phyloP scores from a whole-genome alignment of 2,329 filamentous ascomycete genomes.

The Sporothrix globosa region DNA sequence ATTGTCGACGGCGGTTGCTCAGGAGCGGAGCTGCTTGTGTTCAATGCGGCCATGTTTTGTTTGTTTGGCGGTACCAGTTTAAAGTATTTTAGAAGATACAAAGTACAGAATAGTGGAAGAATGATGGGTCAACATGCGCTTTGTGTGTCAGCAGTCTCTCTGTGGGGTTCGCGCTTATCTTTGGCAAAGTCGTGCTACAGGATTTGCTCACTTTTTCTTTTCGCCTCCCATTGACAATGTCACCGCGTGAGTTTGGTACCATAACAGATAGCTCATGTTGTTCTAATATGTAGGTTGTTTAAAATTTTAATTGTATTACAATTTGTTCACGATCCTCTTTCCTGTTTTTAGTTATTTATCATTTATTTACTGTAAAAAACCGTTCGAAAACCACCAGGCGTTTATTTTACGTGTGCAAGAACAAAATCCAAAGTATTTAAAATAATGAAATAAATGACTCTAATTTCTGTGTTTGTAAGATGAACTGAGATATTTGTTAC shows the following conservation, averaged over 20 bases:
- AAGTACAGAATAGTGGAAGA: neutral
- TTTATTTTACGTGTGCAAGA: too few relatives aligned
- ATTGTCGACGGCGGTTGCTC: neutral
- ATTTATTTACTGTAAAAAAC: too few relatives aligned
- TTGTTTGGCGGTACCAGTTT: neutral
- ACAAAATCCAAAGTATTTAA: too few relatives aligned
- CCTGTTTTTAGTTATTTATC: neutral
- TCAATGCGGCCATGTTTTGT: neutral
- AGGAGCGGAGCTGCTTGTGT: neutral
- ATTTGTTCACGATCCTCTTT: neutral
- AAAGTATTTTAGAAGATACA: too few relatives aligned
- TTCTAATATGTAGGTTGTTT: neutral
- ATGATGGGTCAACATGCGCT: neutral
- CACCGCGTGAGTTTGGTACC: too few relatives aligned
- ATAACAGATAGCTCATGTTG: neutral
- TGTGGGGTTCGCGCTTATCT: constrained; percentile 4
- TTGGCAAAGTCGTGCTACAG: constrained; percentile 2
- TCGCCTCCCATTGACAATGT: constrained; percentile 4
- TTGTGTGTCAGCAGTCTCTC: neutral
- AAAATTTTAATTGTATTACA: neutral
- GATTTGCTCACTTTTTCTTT: neutral
- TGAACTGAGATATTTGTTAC: too few relatives aligned
- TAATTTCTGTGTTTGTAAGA: too few relatives aligned
- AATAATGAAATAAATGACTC: too few relatives aligned
- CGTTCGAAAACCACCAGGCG: too few relatives aligned